Evolutionary conservation across 805 yeast genomes (phyloP), one percentile per base, ranked within the genome.

Genomic region (Barnettozyma wickerhamii): DNA sequence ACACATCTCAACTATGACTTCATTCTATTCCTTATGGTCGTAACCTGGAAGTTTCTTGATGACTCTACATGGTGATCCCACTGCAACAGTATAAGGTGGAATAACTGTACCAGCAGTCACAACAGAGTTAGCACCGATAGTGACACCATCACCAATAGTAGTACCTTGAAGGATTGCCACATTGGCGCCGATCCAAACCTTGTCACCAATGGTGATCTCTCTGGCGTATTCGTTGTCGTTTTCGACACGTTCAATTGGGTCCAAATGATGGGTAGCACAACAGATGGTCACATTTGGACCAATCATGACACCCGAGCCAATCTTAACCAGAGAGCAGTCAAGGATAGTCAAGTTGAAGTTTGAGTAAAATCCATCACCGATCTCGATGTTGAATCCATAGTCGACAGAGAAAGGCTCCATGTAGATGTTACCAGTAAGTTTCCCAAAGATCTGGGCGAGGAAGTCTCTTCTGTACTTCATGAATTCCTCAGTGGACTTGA

Each of bases 71-170:
- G 88, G 90, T 17, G 68, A 68, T 0, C 90, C 90, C n/a, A 66
- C 82, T 12, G 74, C 81, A 14, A 81, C 73, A 0, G 74, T 63
- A 43, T 69, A 63, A 3, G 73, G 63, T 0, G 84, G 81, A 21
- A 82, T 72, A n/a, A 40, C 40, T 9, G 40, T 27, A 43, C 71
- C 75, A 41, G 65, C 74, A 15, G 72, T 69, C 18, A 84, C 87
- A 3, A 81, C 79, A 7, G 81, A 63, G 4, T 86, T 87, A 4
- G 89, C 86, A 3, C 81, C 90, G 32, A 83, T 66, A 2, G 78
- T 77, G 4, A 71, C 69, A 9, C 75, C 73, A 37, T 76, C 74
- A 12, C 89, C 90, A 33, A 83, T 68, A 1, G 72, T 75, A 10
- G 79, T 81, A 7, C 89, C 90, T 2, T 85, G 84, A 37, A 81